Evolutionary conservation across 192 early-diverging fungal species (phyloP), one percentile per base, ranked within the genome.

Genomic region (Backusella macrospora): DNA sequence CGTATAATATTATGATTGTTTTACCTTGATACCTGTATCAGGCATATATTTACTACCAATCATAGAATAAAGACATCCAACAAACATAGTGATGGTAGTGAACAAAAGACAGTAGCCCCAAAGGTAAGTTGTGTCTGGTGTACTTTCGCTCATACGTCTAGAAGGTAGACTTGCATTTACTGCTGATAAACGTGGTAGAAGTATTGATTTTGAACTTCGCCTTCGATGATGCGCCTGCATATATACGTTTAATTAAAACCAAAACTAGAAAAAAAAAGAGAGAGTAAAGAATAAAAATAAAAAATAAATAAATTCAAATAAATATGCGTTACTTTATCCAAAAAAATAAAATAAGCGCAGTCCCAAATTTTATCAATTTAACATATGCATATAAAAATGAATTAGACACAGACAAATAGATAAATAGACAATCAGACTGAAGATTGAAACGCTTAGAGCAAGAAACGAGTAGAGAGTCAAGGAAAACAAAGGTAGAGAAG

Each of bases 11-110:
- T 42, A 12, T 26, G 26, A 5, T 63, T 34, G 10, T 40, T 64
- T 62, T 78, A 90, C 86, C 74, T 81, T 83, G 37, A 88, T 84
- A 0, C 90, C 89, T 1, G 93, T 92, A 34, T 85, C 74, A 1
- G 93, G 91, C 85, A 92, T 84, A 39, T 86, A 90, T 63, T 92
- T 89, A 18, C 87, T 87, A 8, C 89, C 87, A 2, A 90, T 83
- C 29, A 89, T 79, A 9, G 89, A 80, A 81, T 93, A 94, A 80
- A 91, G 84, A 5, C 86, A 83, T 3, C 82, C 62, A 2, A 88
- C 80, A 70, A 92, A 94, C 18, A 90, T 73, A 38, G 87, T 68
- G 73, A 83, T 85, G 12, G 93, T 89, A 4, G 78, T 66, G 29
- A 81, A 75, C 40, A 94, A 84, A 42, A 94, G 74, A 15, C 83